Conservation (phyloP, 345 rosid genomes). For the Pseudoturritis turrita region DNA sequence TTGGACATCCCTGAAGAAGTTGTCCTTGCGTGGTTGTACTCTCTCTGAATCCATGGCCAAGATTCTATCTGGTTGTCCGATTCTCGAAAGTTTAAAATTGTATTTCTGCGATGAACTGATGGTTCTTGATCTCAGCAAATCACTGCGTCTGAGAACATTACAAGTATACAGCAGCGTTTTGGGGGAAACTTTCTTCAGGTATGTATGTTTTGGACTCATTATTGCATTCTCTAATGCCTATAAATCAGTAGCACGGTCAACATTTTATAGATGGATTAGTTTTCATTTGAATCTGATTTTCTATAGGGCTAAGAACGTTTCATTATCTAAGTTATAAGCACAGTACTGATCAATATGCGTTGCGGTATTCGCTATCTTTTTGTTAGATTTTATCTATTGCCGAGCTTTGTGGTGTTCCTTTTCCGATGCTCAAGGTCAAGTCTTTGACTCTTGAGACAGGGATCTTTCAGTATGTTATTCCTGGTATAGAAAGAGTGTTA, state of each 20-base stretch:
- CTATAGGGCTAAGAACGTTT: not conserved
- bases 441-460: not conserved
- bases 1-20: not conserved
- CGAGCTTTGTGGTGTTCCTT: not conserved
- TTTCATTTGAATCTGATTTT: too few species aligned
- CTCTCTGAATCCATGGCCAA: not conserved
- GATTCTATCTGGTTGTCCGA: conserved; percentile 4
- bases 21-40: not conserved
- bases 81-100: not conserved
- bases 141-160: not conserved
- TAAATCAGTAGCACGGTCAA: too few species aligned
- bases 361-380: not conserved
- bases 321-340: not conserved
- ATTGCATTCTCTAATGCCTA: not conserved
- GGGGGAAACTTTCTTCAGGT: not conserved
- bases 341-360: not conserved
- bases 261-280: too few species aligned
- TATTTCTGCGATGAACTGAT: not conserved
- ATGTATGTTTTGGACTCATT: not conserved
- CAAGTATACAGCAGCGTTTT: too few species aligned
- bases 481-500: not conserved
- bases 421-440: not conserved
- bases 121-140: conserved; percentile 10
- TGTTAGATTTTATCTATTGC: not conserved
- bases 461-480: not conserved